Evolutionary conservation across 306 rosid genomes (phyloP).

Genomic region (Citrullus colocynthis): DNA sequence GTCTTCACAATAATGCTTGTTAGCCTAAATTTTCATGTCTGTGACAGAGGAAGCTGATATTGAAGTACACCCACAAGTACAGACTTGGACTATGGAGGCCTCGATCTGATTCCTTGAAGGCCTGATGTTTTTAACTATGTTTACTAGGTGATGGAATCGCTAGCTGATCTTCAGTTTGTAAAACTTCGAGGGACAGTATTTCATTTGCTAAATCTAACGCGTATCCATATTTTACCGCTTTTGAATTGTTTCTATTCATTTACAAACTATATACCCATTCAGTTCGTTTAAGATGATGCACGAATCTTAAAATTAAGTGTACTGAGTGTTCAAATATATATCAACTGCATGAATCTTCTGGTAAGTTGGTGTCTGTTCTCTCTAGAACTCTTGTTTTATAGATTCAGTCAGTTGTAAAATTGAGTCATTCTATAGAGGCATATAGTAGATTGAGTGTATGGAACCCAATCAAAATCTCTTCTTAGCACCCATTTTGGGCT

Average conservation of each 20-base stretch:
- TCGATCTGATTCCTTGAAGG: conserved; percentile 32
- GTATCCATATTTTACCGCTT: not conserved
- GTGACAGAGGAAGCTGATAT: conserved; percentile 75
- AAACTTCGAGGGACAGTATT: not conserved
- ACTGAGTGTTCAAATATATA: not conserved
- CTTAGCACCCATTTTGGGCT: not conserved
- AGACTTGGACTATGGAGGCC: conserved; percentile 90
- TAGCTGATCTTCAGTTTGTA: conserved; percentile 4
- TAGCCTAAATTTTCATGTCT: not conserved
- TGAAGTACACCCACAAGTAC: conserved; percentile 68
- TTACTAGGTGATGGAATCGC: not conserved
- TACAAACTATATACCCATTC: not conserved
- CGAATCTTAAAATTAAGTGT: not conserved
- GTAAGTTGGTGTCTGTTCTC: not conserved
- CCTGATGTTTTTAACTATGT: conserved; percentile 15
- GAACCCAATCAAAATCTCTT: not conserved
- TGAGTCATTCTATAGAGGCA: not conserved
- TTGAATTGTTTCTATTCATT: not conserved
- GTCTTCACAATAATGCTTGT: not conserved
- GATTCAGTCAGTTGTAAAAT: not conserved
- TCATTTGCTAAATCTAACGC: not conserved
- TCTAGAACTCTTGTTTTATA: not conserved
- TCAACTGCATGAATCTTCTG: not conserved
- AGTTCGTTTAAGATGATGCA: not conserved
- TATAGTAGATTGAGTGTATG: not conserved